Percentiles rank a stretch among this genome's conserved stretches.
Conservation (phyloP, 371 early-diverging fungal genomes). For the Mortierella polycephala region DNA sequence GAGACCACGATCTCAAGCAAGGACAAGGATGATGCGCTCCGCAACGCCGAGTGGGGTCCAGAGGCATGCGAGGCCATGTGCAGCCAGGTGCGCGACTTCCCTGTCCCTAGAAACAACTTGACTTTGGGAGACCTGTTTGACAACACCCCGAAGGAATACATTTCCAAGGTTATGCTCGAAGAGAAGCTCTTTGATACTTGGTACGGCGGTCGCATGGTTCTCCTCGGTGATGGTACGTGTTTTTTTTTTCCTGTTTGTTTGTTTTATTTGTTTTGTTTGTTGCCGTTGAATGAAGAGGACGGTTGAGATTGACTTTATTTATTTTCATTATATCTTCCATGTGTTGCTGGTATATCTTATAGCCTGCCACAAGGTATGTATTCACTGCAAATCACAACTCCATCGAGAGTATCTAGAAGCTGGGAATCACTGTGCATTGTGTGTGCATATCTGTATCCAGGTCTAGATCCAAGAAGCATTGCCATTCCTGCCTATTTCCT, state of each 20-base stretch:
- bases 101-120: conserved; percentile 2
- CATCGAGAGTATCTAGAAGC: not conserved
- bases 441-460: no score
- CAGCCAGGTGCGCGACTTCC: conserved; percentile 11
- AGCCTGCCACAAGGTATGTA: conserved; percentile 4
- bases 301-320: not conserved
- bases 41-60: conserved; percentile 16
- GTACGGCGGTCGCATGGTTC: conserved; percentile 12
- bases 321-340: not conserved
- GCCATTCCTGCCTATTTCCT: no score
- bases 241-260: not conserved
- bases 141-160: conserved; percentile 4
- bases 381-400: not conserved
- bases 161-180: conserved; percentile 29
- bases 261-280: not conserved
- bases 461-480: no score
- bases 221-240: conserved; percentile 24
- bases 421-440: not conserved
- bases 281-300: not conserved
- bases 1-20: not conserved
- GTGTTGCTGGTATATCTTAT: not conserved
- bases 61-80: conserved; percentile 20
- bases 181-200: conserved; percentile 29
- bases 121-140: conserved; percentile 27
- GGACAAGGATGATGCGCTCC: conserved; percentile 9